Evolutionary conservation across 129 eudicot genomes (phyloP).

Genomic region (Erigeron canadensis): DNA sequence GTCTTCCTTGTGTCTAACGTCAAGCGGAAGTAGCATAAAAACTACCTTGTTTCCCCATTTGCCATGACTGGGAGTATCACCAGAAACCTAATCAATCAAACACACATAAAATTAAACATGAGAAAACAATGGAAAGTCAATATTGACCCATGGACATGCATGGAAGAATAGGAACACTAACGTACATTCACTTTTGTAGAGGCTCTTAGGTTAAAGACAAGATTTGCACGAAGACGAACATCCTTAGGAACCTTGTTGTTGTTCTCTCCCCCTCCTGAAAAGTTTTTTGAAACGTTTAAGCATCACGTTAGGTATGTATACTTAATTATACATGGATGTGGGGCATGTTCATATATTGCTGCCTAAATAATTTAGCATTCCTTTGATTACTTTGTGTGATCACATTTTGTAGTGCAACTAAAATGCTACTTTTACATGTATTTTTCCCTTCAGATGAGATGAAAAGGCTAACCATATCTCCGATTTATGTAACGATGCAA

Average conservation of each 20-base stretch:
- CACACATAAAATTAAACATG: not conserved
- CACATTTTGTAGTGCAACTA: too few species aligned
- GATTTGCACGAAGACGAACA: constrained; percentile 30
- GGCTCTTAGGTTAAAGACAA: constrained; percentile 27
- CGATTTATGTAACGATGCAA: constrained; percentile 7
- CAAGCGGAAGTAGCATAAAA: constrained; percentile 29
- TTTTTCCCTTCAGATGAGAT: too few species aligned
- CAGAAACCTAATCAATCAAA: constrained; percentile 1
- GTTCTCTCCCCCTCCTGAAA: constrained; percentile 6
- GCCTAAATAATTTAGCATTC: too few species aligned
- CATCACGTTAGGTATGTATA: too few species aligned
- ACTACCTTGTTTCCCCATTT: constrained; percentile 37
- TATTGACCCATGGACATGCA: not conserved
- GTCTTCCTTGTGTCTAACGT: constrained; percentile 1
- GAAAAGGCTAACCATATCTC: constrained; percentile 5
- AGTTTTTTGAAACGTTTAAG: too few species aligned
- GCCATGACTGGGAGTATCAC: not conserved
- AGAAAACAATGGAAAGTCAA: not conserved
- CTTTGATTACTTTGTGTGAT: too few species aligned
- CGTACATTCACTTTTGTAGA: not conserved
- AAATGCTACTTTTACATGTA: too few species aligned
- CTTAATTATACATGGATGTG: too few species aligned
- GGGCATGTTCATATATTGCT: too few species aligned
- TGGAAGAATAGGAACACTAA: not conserved
- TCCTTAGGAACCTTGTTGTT: constrained; percentile 10